These are phyloP conservation scores for Aureobasidium sp. DNA, from an alignment of 2,329 filamentous ascomycete species.

Conservation along the genomic window DNA sequence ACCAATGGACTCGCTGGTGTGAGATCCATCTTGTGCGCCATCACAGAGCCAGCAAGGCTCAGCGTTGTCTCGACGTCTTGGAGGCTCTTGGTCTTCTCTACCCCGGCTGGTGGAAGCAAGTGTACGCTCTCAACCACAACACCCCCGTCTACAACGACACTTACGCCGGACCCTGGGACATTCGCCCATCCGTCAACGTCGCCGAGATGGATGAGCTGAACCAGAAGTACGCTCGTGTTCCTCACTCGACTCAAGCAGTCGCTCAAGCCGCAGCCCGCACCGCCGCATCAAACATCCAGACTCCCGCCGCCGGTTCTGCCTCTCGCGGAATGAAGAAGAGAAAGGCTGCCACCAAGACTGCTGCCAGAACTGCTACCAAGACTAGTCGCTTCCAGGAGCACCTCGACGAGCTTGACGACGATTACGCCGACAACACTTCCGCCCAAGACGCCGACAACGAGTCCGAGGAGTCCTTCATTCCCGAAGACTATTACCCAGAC, in stretches of 20 bases:
- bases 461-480: neutral
- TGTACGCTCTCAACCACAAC: neutral
- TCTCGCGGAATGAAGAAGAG: neutral
- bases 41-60: neutral
- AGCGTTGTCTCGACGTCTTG: neutral
- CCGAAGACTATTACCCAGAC: neutral
- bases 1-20: neutral
- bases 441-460: neutral
- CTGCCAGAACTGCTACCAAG: neutral
- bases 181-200: neutral
- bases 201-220: neutral
- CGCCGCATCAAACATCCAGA: neutral
- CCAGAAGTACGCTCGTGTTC: neutral
- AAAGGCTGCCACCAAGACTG: too few species aligned
- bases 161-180: neutral
- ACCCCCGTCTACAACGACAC: neutral
- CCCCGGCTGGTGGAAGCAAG: conserved; percentile 1
- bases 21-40: neutral
- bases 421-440: neutral
- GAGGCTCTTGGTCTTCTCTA: neutral
- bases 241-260: neutral
- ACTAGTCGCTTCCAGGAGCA: neutral
- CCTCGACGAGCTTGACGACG: neutral
- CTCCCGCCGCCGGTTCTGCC: neutral
- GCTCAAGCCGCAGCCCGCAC: neutral